phyloP scores from a whole-genome alignment of 2,329 filamentous ascomycete genomes.

The Xylariaceae sp. region DNA sequence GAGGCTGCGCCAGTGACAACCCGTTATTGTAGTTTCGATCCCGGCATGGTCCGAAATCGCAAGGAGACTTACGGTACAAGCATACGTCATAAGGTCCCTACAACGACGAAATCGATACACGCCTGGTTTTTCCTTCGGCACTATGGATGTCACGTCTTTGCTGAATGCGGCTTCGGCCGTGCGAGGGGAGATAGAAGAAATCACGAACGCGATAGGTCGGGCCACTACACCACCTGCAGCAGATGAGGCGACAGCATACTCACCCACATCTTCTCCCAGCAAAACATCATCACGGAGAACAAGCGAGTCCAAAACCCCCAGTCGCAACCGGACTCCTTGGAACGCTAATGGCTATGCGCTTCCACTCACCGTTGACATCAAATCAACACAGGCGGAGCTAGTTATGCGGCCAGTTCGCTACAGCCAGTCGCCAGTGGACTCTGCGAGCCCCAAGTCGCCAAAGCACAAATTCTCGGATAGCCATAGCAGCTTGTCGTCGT shows the following conservation, averaged over 20 bases:
- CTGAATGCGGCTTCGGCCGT: slow-evolving; percentile 29
- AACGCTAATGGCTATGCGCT: slow-evolving; percentile 43
- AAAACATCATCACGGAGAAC: slow-evolving; percentile 14
- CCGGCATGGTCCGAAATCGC: too few species aligned
- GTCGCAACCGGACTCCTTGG: slow-evolving; percentile 40
- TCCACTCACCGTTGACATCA: slow-evolving; percentile 32
- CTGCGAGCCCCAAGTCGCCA: slow-evolving; percentile 27
- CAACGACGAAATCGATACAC: too few species aligned
- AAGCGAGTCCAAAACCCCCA: slow-evolving; percentile 23
- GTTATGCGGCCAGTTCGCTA: slow-evolving; percentile 15
- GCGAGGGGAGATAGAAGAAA: slow-evolving; percentile 7
- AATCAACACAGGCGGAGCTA: slow-evolving; percentile 22
- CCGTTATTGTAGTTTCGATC: too few species aligned
- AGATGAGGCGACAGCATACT: slow-evolving; percentile 14
- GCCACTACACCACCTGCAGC: slow-evolving; percentile 18
- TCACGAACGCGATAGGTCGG: slow-evolving; percentile 10
- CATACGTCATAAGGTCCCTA: too few species aligned
- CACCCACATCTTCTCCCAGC: slow-evolving; percentile 21
- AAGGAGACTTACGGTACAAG: too few species aligned
- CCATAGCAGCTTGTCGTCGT: slow-evolving; percentile 44
- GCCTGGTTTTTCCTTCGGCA: too few species aligned
- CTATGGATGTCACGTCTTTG: slow-evolving; percentile 35
- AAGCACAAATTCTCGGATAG: slow-evolving; percentile 43
- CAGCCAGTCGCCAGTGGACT: slow-evolving; percentile 17
- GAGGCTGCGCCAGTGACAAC: too few species aligned